Evolutionary conservation across 2,329 filamentous ascomycete species (phyloP).

Genomic region (Sphaerostilbella broomeana): DNA sequence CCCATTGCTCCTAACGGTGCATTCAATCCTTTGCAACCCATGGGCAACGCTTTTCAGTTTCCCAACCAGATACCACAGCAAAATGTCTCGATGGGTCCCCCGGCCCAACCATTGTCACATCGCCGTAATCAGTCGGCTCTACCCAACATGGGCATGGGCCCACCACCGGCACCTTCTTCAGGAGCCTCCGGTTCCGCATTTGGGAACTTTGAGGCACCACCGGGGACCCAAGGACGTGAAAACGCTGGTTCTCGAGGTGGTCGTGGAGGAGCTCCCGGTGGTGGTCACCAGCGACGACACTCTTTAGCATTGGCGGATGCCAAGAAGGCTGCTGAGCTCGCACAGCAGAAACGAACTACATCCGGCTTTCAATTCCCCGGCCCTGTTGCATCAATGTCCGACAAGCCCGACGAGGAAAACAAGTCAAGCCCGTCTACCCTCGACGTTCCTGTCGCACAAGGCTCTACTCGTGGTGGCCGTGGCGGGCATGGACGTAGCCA

Average conservation of each 20-base stretch:
- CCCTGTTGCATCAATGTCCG: constrained; percentile 59
- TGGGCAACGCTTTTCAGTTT: constrained; percentile 85
- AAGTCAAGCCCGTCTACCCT: constrained; percentile 27
- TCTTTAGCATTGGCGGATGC: constrained; percentile 91
- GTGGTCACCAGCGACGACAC: constrained; percentile 87
- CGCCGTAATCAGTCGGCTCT: constrained; percentile 97
- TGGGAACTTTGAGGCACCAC: constrained; percentile 66
- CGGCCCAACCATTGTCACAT: constrained; percentile 76
- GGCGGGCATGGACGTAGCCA: constrained; percentile 72
- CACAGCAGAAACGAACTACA: constrained; percentile 92
- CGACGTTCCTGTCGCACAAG: constrained; percentile 32
- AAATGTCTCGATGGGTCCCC: constrained; percentile 66
- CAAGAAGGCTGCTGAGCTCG: constrained; percentile 93
- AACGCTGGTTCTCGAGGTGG: constrained; percentile 55
- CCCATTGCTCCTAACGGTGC: constrained; percentile 59
- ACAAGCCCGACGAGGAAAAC: constrained; percentile 49
- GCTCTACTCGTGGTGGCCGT: constrained; percentile 47
- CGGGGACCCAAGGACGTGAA: constrained; percentile 25
- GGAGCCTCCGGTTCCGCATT: constrained; percentile 75
- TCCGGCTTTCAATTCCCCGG: constrained; percentile 92
- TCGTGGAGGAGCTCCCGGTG: constrained; percentile 58
- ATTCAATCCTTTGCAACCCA: constrained; percentile 74
- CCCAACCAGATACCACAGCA: constrained; percentile 69
- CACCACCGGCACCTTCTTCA: constrained; percentile 84
- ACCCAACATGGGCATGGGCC: constrained; percentile 84